Evolutionary conservation across 352 stramenopile genomes (phyloP).

Genomic region (Pythium coloratum): DNA sequence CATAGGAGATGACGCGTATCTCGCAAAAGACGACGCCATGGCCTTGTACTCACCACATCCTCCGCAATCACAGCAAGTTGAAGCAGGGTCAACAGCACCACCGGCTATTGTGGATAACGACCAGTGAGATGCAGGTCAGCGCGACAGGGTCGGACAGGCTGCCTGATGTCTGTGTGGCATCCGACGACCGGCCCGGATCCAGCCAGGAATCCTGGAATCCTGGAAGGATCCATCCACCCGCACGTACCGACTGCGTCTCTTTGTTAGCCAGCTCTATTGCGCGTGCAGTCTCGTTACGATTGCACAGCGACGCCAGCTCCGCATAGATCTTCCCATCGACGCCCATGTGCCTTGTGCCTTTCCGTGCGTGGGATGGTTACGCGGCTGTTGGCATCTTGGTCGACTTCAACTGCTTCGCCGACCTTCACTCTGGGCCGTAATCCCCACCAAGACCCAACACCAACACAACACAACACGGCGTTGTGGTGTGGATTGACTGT

Average conservation of each 20-base stretch:
- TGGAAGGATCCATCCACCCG: no score
- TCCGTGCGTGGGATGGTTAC: neutral
- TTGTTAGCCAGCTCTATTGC: neutral
- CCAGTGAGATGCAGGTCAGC: neutral
- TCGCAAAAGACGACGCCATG: neutral
- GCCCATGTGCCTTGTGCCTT: neutral
- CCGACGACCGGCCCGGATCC: no score
- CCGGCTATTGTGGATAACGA: neutral
- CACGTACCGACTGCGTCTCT: neutral
- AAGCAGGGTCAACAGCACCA: slow-evolving; percentile 8
- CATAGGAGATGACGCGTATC: neutral
- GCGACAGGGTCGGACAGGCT: slow-evolving; percentile 1
- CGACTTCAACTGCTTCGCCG: neutral
- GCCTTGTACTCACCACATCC: slow-evolving; percentile 11
- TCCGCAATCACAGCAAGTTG: slow-evolving; percentile 18
- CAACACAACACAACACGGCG: no score
- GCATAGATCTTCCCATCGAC: slow-evolving; percentile 3
- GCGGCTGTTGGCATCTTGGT: neutral
- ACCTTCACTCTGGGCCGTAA: neutral
- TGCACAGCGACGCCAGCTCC: slow-evolving; percentile 4
- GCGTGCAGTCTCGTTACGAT: neutral
- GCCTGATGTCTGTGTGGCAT: no score
- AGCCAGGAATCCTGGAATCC: no score
- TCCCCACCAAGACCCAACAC: neutral
- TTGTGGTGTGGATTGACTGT: no score